Base-by-base conservation (phyloP, 192 early-diverging fungal genomes). In the Coemansia sp. region DNA sequence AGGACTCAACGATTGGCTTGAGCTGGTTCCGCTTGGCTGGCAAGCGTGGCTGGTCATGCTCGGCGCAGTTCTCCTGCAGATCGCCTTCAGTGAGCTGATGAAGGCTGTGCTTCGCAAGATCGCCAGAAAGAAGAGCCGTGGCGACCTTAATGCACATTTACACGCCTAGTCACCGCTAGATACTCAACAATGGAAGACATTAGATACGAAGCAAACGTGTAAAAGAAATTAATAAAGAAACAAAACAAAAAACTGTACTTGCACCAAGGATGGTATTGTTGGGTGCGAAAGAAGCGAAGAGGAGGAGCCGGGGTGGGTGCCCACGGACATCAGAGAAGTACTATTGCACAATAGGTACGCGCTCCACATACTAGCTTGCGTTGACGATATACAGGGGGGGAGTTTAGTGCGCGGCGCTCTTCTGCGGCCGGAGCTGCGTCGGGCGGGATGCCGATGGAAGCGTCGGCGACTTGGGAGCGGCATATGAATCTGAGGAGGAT, bases 21-120 rank as follows among this genome's bases (percentile, higher is more conserved):
- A 86, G 51, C 78, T 89, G 20, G 76, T 68, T 9, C 84, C 87
- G 30, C 85, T 91, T 8, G 72, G 73, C 33, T 86, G 87, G 59
- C 58, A 75, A 11, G 85, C 87, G 3, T 92, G 91, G 91, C 81
- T 84, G 21, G 89, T 88, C 62, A 87, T 91, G 16, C 62, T 78
- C 11, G 86, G 83, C 21, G 85, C 87, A 5, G 85, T 85, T 34
- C 46, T 87, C 9, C 61, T 91, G 49, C 81, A 88, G 63, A 68
- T 88, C 24, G 52, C 68, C 2, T 76, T 89, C 55, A 89, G 85
- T 59, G 91, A 92, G 71, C 46, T 72, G 15, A 77, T 85, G 60
- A 92, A 92, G 80, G 39, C 84, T 36, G 63, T 84, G 43, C 67
- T 85, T 58, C 85, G 88, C 62, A 72, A 35, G n/a, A 59, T 49